Percentiles rank a stretch among this genome's conserved stretches.
Conservation (phyloP, 331 rosid genomes). For the Malus hybrid region DNA sequence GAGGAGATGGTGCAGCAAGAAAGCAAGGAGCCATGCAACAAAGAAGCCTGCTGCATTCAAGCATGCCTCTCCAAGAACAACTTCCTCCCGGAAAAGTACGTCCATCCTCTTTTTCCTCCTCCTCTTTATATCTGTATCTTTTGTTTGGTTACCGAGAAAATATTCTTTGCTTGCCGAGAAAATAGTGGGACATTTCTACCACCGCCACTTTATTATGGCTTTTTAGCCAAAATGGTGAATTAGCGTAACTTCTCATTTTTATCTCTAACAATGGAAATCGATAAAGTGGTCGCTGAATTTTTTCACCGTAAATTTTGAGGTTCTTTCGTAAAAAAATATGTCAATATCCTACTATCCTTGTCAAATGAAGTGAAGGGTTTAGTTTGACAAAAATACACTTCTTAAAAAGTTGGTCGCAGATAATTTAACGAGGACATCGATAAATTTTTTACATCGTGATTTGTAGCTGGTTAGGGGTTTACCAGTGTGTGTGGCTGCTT, state of each 20-base stretch:
- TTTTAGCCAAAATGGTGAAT: no score
- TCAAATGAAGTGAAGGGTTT: no score
- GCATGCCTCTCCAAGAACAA: constrained; percentile 85
- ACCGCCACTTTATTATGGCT: no score
- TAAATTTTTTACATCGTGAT: background rate
- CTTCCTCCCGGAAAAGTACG: constrained; percentile 63
- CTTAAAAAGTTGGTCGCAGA: no score
- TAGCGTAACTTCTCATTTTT: no score
- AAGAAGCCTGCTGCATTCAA: constrained; percentile 90
- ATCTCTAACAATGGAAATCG: no score
- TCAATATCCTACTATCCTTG: no score
- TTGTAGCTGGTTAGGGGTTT: background rate
- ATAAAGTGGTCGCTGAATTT: no score
- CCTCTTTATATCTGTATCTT: background rate
- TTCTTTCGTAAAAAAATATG: no score
- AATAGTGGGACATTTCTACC: background rate
- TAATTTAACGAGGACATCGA: no score
- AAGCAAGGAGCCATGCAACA: constrained; percentile 63
- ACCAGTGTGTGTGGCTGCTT: background rate
- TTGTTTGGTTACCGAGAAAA: constrained; percentile 6
- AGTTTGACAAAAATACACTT: no score
- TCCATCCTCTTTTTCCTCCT: background rate
- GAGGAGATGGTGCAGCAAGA: background rate
- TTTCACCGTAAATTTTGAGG: no score
- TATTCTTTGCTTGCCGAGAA: background rate